A percentile compares a stretch with the other conserved stretches of the same genome.
phyloP scores from a whole-genome alignment of 768 basidiomycete species.

The Cantharellus cinnabarinus region DNA sequence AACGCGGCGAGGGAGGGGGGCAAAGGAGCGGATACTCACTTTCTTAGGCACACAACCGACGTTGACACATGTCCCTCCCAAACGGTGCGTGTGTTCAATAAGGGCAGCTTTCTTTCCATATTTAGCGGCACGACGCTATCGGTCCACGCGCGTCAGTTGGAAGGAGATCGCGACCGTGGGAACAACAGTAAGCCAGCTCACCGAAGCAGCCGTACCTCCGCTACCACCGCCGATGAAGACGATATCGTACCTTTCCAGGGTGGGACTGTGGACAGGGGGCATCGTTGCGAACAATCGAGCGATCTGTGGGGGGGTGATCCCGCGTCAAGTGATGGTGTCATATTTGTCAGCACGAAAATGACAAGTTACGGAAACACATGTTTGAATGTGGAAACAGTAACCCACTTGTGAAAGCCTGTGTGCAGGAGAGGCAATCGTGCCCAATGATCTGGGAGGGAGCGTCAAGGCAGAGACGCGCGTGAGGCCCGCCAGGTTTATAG shows the following conservation, averaged over 20 bases:
- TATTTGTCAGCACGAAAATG: too few relatives aligned
- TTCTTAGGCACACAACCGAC: conserved; percentile 95
- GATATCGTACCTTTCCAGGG: conserved; percentile 53
- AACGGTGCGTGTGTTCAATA: conserved; percentile 48
- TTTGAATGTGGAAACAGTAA: too few relatives aligned
- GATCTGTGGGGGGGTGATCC: not conserved
- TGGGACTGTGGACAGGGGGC: conserved; percentile 23
- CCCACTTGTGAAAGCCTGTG: too few relatives aligned
- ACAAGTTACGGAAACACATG: too few relatives aligned
- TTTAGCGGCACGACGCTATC: conserved; percentile 68
- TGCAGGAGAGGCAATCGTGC: too few relatives aligned
- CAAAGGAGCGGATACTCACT: not conserved
- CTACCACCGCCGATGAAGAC: conserved; percentile 86
- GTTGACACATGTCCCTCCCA: conserved; percentile 96
- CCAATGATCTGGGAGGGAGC: too few relatives aligned
- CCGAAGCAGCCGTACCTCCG: conserved; percentile 76
- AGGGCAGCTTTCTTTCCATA: conserved; percentile 90
- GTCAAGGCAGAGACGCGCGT: too few relatives aligned
- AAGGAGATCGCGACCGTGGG: not conserved
- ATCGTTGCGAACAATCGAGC: conserved; percentile 3
- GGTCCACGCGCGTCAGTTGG: not conserved
- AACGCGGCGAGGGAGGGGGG: not conserved
- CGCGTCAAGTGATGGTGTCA: too few relatives aligned
- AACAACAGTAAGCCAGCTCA: conserved; percentile 19
- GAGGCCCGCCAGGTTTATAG: too few relatives aligned